A percentile compares a stretch with the other conserved stretches of the same genome.
These are phyloP conservation scores for Hibiscus syriacus DNA, from an alignment of 345 rosid species.

Conservation along the genomic window DNA sequence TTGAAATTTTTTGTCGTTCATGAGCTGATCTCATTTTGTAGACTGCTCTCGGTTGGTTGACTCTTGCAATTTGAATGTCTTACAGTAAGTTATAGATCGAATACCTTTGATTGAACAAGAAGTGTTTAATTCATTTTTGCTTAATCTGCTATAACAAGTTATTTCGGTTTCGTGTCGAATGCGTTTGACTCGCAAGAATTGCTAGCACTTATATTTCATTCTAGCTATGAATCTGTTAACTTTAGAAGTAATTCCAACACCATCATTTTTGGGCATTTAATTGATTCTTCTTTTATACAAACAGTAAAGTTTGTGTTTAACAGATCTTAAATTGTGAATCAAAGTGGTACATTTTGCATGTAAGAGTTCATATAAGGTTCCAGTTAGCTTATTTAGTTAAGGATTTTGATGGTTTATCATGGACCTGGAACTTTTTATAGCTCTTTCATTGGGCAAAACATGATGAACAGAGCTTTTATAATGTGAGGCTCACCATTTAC, in stretches of 20 bases:
- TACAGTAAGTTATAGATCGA: neutral
- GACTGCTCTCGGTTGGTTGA: neutral
- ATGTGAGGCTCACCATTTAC: neutral
- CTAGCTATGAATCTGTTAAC: neutral
- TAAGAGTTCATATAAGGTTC: neutral
- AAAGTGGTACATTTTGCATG: neutral
- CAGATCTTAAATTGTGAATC: neutral
- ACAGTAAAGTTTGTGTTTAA: neutral
- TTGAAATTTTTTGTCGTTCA: neutral
- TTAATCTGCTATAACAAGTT: neutral
- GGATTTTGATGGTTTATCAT: neutral
- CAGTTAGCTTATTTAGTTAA: neutral
- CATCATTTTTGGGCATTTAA: neutral
- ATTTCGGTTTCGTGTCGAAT: neutral
- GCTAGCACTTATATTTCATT: neutral
- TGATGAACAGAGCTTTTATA: neutral
- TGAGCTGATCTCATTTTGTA: constrained; percentile 11
- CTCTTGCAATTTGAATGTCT: neutral
- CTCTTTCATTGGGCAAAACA: neutral
- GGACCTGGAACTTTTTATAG: neutral
- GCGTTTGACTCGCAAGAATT: neutral
- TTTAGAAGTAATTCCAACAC: neutral
- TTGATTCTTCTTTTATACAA: neutral
- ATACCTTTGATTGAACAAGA: neutral
- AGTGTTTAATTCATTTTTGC: neutral